These are phyloP conservation scores for Cladosporium sphaerospermum DNA, from an alignment of 2,329 filamentous ascomycete species.

Conservation along the genomic window DNA sequence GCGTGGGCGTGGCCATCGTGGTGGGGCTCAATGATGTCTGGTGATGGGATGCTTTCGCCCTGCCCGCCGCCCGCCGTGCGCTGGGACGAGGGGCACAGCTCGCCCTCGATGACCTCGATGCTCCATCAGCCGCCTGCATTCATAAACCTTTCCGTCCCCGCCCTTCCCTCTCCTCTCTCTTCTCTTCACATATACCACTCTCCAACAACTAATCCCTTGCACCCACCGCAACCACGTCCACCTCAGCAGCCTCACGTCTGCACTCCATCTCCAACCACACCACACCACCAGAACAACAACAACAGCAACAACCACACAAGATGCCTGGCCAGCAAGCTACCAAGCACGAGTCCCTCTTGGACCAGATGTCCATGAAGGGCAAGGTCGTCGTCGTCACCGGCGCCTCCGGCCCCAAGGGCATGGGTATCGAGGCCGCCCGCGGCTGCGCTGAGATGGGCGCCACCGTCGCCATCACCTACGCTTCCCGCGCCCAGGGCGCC, in stretches of 20 bases:
- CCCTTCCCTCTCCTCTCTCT: background rate
- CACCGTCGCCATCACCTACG: slow-evolving; percentile 61
- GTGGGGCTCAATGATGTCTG: slow-evolving; percentile 12
- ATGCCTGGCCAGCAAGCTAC: slow-evolving; percentile 40
- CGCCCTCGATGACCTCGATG: background rate
- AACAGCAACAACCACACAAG: background rate
- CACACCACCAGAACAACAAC: background rate
- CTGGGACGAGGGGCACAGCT: slow-evolving; percentile 6
- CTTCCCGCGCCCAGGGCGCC: slow-evolving; percentile 54
- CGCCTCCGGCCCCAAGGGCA: slow-evolving; percentile 57
- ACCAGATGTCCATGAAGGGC: slow-evolving; percentile 49
- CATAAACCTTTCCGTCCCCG: slow-evolving; percentile 9
- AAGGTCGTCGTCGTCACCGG: slow-evolving; percentile 49
- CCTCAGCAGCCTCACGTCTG: background rate
- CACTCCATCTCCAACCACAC: slow-evolving; percentile 9
- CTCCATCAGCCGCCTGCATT: slow-evolving; percentile 8
- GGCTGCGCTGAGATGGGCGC: slow-evolving; percentile 60
- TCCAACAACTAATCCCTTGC: background rate
- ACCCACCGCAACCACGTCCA: slow-evolving; percentile 4
- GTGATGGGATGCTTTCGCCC: background rate
- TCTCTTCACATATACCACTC: background rate
- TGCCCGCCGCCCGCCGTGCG: slow-evolving; percentile 1
- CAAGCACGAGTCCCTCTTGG: slow-evolving; percentile 53
- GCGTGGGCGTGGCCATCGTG: slow-evolving; percentile 5
- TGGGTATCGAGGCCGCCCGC: slow-evolving; percentile 61